phyloP scores from a whole-genome alignment of 2,329 filamentous ascomycete species.

The Talaromyces funiculosus region DNA sequence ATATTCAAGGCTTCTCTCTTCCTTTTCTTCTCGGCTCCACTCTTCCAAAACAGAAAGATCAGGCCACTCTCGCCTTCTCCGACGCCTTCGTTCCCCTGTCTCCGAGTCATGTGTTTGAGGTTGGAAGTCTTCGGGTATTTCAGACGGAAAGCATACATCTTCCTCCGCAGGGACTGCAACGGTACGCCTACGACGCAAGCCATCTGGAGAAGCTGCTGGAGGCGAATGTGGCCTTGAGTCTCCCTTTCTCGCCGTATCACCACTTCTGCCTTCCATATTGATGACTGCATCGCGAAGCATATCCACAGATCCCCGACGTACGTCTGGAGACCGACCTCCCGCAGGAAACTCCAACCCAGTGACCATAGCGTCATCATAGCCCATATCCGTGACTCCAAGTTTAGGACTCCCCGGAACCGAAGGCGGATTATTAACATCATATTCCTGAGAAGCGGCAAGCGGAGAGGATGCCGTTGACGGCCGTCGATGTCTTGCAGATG shows the following conservation, averaged over 20 bases:
- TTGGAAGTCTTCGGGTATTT: slow-evolving; percentile 69
- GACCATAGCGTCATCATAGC: slow-evolving; percentile 50
- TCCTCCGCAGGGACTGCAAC: slow-evolving; percentile 64
- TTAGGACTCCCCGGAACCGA: slow-evolving; percentile 56
- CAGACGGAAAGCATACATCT: slow-evolving; percentile 88
- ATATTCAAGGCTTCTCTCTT: slow-evolving; percentile 73
- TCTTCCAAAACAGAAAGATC: slow-evolving; percentile 78
- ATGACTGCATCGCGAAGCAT: slow-evolving; percentile 38
- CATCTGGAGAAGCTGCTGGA: slow-evolving; percentile 31
- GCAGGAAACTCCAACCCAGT: slow-evolving; percentile 37
- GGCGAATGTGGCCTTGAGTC: slow-evolving; percentile 34
- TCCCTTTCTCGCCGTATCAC: slow-evolving; percentile 5
- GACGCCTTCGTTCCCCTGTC: slow-evolving; percentile 43
- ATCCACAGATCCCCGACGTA: slow-evolving; percentile 26
- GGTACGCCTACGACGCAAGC: slow-evolving; percentile 49
- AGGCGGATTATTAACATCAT: slow-evolving; percentile 62
- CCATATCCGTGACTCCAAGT: slow-evolving; percentile 46
- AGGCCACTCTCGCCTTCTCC: slow-evolving; percentile 73
- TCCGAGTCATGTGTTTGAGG: slow-evolving; percentile 44
- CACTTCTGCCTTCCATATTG: slow-evolving; percentile 35
- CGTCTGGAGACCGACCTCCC: slow-evolving; percentile 31
- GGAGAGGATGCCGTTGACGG: slow-evolving; percentile 27
- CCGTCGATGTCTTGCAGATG: slow-evolving; percentile 20
- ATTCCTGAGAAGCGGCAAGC: slow-evolving; percentile 32
- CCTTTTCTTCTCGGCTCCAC: slow-evolving; percentile 87